Evolutionary conservation across 2,329 filamentous ascomycete genomes (phyloP).

Genomic region (Ampelomyces quisqualis): DNA sequence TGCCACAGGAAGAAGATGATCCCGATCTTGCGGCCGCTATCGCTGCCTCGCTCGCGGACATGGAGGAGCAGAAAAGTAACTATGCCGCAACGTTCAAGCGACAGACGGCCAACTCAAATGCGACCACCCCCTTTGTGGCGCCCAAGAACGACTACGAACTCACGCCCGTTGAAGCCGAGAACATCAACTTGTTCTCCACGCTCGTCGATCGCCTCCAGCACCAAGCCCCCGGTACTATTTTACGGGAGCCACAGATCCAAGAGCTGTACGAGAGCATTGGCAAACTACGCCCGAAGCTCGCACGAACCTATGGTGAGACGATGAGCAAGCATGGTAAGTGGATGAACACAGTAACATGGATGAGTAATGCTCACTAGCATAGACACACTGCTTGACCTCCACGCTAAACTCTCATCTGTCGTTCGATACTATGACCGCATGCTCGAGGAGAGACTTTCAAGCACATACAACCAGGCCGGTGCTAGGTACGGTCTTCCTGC

Average conservation of each 20-base stretch:
- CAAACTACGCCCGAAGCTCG: conserved; percentile 86
- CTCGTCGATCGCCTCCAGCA: conserved; percentile 92
- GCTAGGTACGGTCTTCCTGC: conserved; percentile 45
- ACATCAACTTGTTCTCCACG: conserved; percentile 94
- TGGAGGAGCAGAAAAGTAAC: conserved; percentile 96
- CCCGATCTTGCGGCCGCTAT: conserved; percentile 92
- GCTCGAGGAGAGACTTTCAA: conserved; percentile 92
- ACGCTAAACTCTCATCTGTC: conserved; percentile 92
- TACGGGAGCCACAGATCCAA: conserved; percentile 97
- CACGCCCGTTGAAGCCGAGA: conserved; percentile 89
- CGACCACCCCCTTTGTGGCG: conserved; percentile 51
- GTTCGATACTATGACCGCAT: conserved; percentile 97
- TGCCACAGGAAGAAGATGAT: conserved; percentile 76
- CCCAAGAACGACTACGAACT: conserved; percentile 94
- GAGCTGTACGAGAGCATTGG: conserved; percentile 97
- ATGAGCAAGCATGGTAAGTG: conserved; percentile 96
- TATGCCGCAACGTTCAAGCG: conserved; percentile 82
- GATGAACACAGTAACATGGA: not conserved
- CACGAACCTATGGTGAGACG: conserved; percentile 93
- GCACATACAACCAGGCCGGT: conserved; percentile 79
- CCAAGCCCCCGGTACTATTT: conserved; percentile 89
- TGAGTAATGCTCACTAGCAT: conserved; percentile 35
- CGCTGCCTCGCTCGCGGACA: conserved; percentile 88
- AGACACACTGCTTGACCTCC: conserved; percentile 92
- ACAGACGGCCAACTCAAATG: conserved; percentile 62